phyloP scores from a whole-genome alignment of 179 eudicot species.

The Silene vulgaris region DNA sequence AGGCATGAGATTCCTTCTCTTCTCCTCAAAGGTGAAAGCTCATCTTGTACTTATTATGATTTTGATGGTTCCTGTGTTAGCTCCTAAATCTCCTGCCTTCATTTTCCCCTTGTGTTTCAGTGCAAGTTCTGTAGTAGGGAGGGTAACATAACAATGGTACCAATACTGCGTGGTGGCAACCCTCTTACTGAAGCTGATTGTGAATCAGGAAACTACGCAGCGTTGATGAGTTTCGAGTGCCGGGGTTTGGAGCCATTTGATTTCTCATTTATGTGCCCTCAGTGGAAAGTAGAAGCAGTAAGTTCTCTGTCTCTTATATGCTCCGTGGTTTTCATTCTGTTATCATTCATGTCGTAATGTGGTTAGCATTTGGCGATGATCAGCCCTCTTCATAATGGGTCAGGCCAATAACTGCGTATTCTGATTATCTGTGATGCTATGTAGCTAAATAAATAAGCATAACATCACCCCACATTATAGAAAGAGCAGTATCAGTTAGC shows the following conservation, averaged over 20 bases:
- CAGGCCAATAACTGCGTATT: not conserved
- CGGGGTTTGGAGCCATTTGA: conserved; percentile 83
- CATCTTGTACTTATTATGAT: not conserved
- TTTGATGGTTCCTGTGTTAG: not conserved
- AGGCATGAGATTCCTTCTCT: not conserved
- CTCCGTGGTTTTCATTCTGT: not conserved
- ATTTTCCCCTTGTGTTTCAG: conserved; percentile 32
- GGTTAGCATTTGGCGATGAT: not conserved
- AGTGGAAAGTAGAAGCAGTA: conserved; percentile 82
- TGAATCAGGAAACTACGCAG: conserved; percentile 47
- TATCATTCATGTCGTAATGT: not conserved
- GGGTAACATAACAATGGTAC: conserved; percentile 60
- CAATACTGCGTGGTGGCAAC: conserved; percentile 38
- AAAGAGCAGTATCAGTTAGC: not conserved
- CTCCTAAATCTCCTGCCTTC: not conserved
- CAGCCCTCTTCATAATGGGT: not conserved
- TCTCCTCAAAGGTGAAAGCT: not conserved
- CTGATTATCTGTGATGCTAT: not conserved
- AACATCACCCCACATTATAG: not conserved
- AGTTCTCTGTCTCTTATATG: conserved; percentile 26
- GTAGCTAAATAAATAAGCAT: not conserved
- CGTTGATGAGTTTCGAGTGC: conserved; percentile 80
- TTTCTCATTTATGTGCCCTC: conserved; percentile 50
- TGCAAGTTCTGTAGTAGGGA: conserved; percentile 80
- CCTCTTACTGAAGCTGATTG: conserved; percentile 52